Conservation (phyloP, 1,284 basidiomycete genomes). For the Prillingera fragicola region DNA sequence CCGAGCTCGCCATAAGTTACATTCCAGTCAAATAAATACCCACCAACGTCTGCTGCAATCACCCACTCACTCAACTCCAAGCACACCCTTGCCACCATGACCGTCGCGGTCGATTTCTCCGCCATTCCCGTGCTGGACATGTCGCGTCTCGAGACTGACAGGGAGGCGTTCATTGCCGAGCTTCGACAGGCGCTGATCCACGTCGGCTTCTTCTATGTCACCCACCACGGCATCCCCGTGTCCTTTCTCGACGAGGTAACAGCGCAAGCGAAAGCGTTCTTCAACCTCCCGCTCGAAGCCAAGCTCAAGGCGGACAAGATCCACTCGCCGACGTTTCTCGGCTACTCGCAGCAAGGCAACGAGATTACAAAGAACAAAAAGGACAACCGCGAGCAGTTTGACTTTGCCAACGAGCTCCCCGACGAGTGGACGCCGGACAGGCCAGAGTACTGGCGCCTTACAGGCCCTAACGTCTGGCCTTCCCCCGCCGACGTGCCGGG, state of each 20-base stretch:
- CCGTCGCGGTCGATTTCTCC: constrained; percentile 9
- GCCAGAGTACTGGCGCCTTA: constrained; percentile 14
- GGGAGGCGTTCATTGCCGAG: constrained; percentile 9
- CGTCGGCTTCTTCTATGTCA: constrained; percentile 19
- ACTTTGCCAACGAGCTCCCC: constrained; percentile 19
- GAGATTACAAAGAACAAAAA: constrained; percentile 21
- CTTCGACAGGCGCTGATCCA: constrained; percentile 13
- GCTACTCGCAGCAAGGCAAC: constrained; percentile 18
- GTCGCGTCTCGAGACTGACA: constrained; percentile 7
- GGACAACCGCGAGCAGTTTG: constrained; percentile 20
- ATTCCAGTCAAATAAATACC: too few relatives aligned
- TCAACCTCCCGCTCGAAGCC: constrained; percentile 30
- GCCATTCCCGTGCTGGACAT: constrained; percentile 18
- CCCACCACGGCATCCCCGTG: constrained; percentile 14
- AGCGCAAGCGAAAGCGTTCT: constrained; percentile 12
- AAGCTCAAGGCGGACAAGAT: constrained; percentile 34
- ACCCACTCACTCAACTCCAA: too few relatives aligned
- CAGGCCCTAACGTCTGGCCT: constrained; percentile 15
- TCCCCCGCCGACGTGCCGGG: constrained; percentile 6
- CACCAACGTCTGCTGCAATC: too few relatives aligned
- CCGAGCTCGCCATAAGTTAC: too few relatives aligned
- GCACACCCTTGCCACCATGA: too few relatives aligned
- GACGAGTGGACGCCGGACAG: constrained; percentile 10
- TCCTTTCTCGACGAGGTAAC: constrained; percentile 8
- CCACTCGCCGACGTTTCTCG: constrained; percentile 17